Evolutionary conservation across 2,329 filamentous ascomycete genomes (phyloP).

Genomic region (Massarina eburnea): DNA sequence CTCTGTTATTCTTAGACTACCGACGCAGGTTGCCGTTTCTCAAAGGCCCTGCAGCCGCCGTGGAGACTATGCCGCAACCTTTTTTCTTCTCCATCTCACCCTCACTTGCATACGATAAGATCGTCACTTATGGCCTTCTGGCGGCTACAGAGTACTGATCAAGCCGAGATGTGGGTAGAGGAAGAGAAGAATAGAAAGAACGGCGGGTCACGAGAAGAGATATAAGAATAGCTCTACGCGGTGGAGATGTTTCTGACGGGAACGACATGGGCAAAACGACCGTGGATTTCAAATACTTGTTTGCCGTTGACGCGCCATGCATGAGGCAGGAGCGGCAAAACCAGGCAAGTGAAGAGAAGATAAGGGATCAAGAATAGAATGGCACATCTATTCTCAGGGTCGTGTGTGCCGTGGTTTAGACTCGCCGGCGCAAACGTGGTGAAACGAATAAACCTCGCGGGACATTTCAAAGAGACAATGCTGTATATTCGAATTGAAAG

Average conservation of each 20-base stretch:
- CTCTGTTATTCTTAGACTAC: conserved; percentile 20
- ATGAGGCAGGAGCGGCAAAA: background rate
- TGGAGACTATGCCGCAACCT: too few relatives aligned
- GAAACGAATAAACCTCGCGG: background rate
- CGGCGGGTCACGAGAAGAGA: too few relatives aligned
- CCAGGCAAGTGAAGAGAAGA: background rate
- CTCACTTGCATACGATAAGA: background rate
- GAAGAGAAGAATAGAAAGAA: background rate
- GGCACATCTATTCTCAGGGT: background rate
- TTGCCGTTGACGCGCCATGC: background rate
- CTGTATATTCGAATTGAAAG: conserved; percentile 1
- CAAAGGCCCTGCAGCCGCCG: conserved; percentile 2
- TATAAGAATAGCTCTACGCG: background rate
- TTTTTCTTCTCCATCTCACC: background rate
- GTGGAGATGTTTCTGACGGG: background rate
- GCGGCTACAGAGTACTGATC: background rate
- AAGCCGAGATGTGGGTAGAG: background rate
- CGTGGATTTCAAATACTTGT: background rate
- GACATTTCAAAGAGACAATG: background rate
- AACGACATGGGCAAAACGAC: background rate
- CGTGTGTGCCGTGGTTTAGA: too few relatives aligned
- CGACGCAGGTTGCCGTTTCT: conserved; percentile 4
- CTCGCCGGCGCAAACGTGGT: background rate
- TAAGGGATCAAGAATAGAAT: background rate
- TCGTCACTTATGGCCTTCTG: background rate